Percentiles rank a stretch among this genome's conserved stretches.
Evolutionary conservation across 306 rosid species (phyloP).

Genomic region (Pyrus pyrifolia): DNA sequence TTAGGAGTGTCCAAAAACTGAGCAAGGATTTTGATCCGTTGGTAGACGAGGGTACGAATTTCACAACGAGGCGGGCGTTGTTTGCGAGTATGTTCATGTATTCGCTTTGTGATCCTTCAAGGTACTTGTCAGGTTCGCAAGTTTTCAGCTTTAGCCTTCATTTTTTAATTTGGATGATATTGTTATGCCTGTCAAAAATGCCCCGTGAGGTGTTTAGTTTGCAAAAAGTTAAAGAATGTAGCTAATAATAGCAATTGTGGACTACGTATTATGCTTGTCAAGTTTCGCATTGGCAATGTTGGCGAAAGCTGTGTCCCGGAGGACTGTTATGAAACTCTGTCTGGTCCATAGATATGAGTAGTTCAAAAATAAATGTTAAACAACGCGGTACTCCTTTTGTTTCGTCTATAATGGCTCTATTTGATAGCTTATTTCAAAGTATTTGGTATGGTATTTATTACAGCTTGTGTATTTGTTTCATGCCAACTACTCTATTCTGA

Average conservation of each 20-base stretch:
- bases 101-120: slow-evolving; percentile 64
- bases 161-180: not conserved
- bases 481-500: not conserved
- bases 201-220: not conserved
- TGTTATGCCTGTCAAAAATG: not conserved
- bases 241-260: not conserved
- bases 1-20: slow-evolving; percentile 37
- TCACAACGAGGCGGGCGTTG: slow-evolving; percentile 54
- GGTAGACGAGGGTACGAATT: slow-evolving; percentile 23
- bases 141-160: slow-evolving; percentile 33
- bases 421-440: not conserved
- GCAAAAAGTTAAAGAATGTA: not conserved
- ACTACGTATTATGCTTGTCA: not conserved
- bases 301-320: not conserved
- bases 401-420: not conserved
- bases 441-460: not conserved
- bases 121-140: slow-evolving; percentile 92
- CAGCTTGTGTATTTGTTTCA: not conserved
- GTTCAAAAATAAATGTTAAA: not conserved
- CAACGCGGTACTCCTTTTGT: not conserved
- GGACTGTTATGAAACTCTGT: not conserved
- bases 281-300: not conserved
- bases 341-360: not conserved
- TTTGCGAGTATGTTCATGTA: slow-evolving; percentile 57
- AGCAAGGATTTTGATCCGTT: slow-evolving; percentile 34